Conservation (phyloP, 2,329 filamentous ascomycete species). For the Pyricularia pennisetigena region DNA sequence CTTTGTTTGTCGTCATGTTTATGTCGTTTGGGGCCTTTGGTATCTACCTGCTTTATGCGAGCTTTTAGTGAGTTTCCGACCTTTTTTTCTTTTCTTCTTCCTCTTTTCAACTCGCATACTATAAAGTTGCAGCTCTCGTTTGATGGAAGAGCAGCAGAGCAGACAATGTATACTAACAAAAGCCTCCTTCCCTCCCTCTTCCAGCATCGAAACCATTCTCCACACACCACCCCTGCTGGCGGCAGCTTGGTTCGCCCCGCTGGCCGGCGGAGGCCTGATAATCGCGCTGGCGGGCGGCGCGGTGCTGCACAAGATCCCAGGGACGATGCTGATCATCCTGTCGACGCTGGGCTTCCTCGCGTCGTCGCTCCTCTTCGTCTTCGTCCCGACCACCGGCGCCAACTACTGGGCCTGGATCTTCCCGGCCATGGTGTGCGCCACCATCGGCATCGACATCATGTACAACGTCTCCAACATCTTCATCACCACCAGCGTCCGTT, state of each 20-base stretch:
- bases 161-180: slow-evolving; percentile 15
- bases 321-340: slow-evolving; percentile 36
- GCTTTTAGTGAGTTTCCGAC: slow-evolving; percentile 41
- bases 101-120: not conserved
- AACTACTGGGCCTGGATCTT: slow-evolving; percentile 58
- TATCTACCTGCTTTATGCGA: slow-evolving; percentile 55
- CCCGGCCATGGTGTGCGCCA: slow-evolving; percentile 48
- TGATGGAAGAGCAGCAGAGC: no score
- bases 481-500: slow-evolving; percentile 52
- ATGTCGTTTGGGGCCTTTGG: slow-evolving; percentile 58
- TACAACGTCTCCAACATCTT: slow-evolving; percentile 60
- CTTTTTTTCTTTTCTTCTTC: no score
- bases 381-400: slow-evolving; percentile 36
- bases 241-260: slow-evolving; percentile 44
- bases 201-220: slow-evolving; percentile 39
- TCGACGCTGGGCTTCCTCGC: slow-evolving; percentile 39
- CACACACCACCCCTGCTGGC: slow-evolving; percentile 35
- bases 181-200: slow-evolving; percentile 23
- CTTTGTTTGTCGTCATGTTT: slow-evolving; percentile 48
- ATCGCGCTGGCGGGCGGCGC: slow-evolving; percentile 39
- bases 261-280: slow-evolving; percentile 43
- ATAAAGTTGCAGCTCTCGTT: not conserved
- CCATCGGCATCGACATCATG: slow-evolving; percentile 55
- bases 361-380: slow-evolving; percentile 39
- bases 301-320: slow-evolving; percentile 38